These are phyloP conservation scores for Whalleya microplaca DNA, from an alignment of 2,329 filamentous ascomycete species.

Conservation along the genomic window DNA sequence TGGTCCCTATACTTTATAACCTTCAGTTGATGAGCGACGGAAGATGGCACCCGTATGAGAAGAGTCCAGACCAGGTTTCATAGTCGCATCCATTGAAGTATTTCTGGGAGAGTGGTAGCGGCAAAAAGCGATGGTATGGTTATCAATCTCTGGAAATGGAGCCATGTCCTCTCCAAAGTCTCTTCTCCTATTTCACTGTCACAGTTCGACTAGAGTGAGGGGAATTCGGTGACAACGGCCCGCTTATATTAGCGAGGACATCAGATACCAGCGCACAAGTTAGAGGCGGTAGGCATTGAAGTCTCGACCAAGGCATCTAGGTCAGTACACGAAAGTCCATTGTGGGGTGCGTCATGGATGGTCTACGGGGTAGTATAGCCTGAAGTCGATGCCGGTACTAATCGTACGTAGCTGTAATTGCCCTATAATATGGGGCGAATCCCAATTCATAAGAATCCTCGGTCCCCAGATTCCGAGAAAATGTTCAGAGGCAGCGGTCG, in stretches of 20 bases:
- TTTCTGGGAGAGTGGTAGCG: constrained; percentile 16
- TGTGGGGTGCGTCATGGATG: constrained; percentile 19
- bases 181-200: constrained; percentile 5
- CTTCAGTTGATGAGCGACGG: constrained; percentile 11
- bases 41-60: constrained; percentile 19
- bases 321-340: constrained; percentile 15
- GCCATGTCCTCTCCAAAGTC: constrained; percentile 13
- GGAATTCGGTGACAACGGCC: constrained; percentile 18
- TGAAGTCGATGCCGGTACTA: constrained; percentile 23
- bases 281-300: not conserved
- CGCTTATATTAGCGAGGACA: constrained; percentile 17
- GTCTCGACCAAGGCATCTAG: constrained; percentile 5
- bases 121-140: constrained; percentile 22
- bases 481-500: constrained; percentile 1
- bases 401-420: constrained; percentile 9
- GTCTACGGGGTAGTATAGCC: constrained; percentile 19
- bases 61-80: constrained; percentile 19
- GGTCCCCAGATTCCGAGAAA: constrained; percentile 15
- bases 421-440: constrained; percentile 20
- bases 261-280: constrained; percentile 1
- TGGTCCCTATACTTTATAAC: constrained; percentile 20
- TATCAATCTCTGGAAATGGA: constrained; percentile 21
- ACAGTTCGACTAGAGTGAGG: constrained; percentile 20
- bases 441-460: constrained; percentile 18
- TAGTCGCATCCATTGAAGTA: constrained; percentile 10